Percentiles rank a stretch among this genome's conserved stretches.
Evolutionary conservation across 495 filamentous ascomycete genomes (phyloP).

Genomic region (Pseudomonodictys pantanalensis): DNA sequence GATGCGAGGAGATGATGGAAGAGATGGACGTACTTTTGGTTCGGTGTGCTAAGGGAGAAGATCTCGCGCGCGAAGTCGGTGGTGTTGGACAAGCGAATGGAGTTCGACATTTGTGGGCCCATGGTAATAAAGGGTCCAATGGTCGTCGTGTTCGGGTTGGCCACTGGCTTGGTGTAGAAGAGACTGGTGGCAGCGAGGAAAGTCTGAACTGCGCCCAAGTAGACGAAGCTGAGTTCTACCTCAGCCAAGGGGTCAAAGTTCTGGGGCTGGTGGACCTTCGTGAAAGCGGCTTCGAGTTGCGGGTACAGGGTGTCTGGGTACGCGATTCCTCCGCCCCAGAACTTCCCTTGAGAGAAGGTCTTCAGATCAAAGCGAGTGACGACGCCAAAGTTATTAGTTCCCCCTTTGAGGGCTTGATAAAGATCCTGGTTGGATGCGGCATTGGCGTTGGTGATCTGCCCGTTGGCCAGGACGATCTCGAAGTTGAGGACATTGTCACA

Average conservation of each 20-base stretch:
- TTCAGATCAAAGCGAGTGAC: slow-evolving; percentile 31
- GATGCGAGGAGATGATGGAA: background rate
- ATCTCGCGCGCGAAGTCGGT: no score
- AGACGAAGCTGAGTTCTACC: no score
- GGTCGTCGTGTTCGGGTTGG: no score
- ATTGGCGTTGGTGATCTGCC: slow-evolving; percentile 51
- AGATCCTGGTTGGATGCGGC: slow-evolving; percentile 43
- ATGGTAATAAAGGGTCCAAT: no score
- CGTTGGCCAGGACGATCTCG: slow-evolving; percentile 57
- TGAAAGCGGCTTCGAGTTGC: background rate
- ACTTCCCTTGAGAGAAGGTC: background rate
- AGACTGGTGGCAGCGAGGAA: no score
- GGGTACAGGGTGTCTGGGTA: background rate
- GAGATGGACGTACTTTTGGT: background rate
- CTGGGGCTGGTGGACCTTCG: slow-evolving; percentile 22
- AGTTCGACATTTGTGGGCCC: no score
- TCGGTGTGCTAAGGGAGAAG: background rate
- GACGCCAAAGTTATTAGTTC: slow-evolving; percentile 50
- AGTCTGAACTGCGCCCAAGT: no score
- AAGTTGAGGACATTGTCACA: slow-evolving; percentile 43
- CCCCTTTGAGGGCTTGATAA: slow-evolving; percentile 48
- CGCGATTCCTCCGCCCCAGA: slow-evolving; percentile 11
- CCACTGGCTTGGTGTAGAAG: no score
- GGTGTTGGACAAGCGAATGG: no score
- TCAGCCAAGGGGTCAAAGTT: slow-evolving; percentile 35